These are phyloP conservation scores for Apiospora sp. DNA, from an alignment of 2,329 filamentous ascomycete genomes.

Conservation along the genomic window DNA sequence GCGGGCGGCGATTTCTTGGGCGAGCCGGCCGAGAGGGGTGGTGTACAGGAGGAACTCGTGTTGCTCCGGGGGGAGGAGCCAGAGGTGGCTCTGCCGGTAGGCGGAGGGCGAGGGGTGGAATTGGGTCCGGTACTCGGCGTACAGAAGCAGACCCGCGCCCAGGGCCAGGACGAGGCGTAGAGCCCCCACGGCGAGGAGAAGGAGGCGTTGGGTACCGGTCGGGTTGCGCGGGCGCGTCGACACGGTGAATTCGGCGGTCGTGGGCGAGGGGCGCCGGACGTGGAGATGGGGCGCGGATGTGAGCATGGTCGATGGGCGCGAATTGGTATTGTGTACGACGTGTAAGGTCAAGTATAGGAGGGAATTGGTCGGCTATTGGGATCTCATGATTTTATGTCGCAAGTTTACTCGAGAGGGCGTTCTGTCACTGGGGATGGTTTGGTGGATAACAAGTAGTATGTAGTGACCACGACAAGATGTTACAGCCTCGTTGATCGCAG, in stretches of 20 bases:
- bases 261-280: conserved; percentile 77
- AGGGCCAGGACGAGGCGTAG: conserved; percentile 52
- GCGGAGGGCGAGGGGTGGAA: conserved; percentile 30
- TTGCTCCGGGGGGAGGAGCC: conserved; percentile 34
- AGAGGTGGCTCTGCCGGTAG: conserved; percentile 27
- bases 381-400: not conserved
- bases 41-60: conserved; percentile 28
- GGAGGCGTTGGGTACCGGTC: conserved; percentile 55
- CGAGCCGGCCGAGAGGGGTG: conserved; percentile 42
- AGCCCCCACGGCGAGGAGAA: conserved; percentile 53
- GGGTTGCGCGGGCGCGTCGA: conserved; percentile 72
- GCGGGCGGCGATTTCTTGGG: conserved; percentile 42
- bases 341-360: not conserved
- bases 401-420: not conserved
- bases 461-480: no score
- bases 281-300: conserved; percentile 66
- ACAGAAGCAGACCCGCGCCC: conserved; percentile 56
- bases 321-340: not conserved
- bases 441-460: no score
- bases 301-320: conserved; percentile 59
- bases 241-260: conserved; percentile 91
- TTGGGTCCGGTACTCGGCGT: conserved; percentile 57
- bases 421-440: not conserved
- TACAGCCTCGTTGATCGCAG: not conserved
- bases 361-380: not conserved